Evolutionary conservation across 2,329 filamentous ascomycete genomes (phyloP), one percentile per base, ranked within the genome.

Genomic region (Alternaria consortialis): DNA sequence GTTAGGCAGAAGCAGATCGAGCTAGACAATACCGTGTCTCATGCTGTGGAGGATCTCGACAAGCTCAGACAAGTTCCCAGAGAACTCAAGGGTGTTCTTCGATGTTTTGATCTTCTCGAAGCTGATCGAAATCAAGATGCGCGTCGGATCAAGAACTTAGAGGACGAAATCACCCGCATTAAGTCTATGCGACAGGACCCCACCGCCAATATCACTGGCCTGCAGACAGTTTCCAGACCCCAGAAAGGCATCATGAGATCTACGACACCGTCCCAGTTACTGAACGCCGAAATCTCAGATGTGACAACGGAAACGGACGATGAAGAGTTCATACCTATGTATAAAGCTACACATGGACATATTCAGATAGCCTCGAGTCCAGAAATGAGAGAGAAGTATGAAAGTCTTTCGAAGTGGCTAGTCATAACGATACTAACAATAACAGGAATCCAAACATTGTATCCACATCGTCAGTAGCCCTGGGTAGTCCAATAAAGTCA

Each of bases 1-100:
- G 43, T 69, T 4, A 60, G 59, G 27, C 61, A 66, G 43, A 68
- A 69, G 58, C 47, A 74, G 9, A 51, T 62, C 27, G 64, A 65
- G 44, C 55, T 73, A 13, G 64, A 67, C 9, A 61, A 29, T 6
- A 42, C 51, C 8, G 47, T 72, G 0, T 60, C 53, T 2, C 53
- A 52, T n/a, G 44, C 68, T 15, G 37, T 59, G 5, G 64, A 71
- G 13, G 53, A 36, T 15, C 20, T 70, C 9, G 56, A 53, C 12
- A 60, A 50, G 32, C 39, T 61, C 27, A 51, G 44, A 36, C 60
- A 51, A 2, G 25, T 58, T 27, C 39, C 60, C 3, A 52, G 3
- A 4, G 54, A 48, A 15, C 20, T 67, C 12, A 40, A 56, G 15
- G 36, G 23, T 29, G 34, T 63, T 12, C n/a, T 63, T 8, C 56